Conservation (phyloP, 306 rosid species). For the Adenanthera pavonina region DNA sequence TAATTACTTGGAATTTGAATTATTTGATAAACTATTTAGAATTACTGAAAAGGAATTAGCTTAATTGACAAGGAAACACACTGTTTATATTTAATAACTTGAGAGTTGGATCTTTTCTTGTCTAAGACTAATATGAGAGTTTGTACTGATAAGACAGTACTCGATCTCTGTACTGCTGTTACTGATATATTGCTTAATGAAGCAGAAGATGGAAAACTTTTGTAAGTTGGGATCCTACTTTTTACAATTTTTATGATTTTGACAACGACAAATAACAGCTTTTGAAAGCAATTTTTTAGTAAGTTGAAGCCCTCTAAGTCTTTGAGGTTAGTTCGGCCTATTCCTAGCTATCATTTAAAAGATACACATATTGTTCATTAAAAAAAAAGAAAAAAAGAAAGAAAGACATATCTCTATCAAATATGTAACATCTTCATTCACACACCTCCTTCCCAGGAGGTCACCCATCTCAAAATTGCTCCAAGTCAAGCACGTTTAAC, state of each 20-base stretch:
- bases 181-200: background rate
- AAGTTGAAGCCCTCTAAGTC: background rate
- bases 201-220: background rate
- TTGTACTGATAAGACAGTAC: background rate
- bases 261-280: background rate
- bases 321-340: background rate
- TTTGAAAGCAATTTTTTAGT: background rate
- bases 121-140: background rate
- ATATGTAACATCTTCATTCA: too few relatives aligned
- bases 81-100: background rate
- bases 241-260: background rate
- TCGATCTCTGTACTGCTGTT: background rate
- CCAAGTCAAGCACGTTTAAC: too few relatives aligned
- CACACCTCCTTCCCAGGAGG: too few relatives aligned
- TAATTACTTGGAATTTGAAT: too few relatives aligned
- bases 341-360: background rate
- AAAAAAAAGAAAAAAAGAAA: too few relatives aligned
- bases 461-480: too few relatives aligned
- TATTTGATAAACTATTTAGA: background rate
- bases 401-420: too few relatives aligned
- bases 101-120: background rate
- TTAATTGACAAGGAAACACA: background rate
- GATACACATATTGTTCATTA: too few relatives aligned
- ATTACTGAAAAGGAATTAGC: background rate
- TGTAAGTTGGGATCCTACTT: constrained; percentile 8